phyloP scores from a whole-genome alignment of 148 eudicot species.

The Vaccinium myrtillus region DNA sequence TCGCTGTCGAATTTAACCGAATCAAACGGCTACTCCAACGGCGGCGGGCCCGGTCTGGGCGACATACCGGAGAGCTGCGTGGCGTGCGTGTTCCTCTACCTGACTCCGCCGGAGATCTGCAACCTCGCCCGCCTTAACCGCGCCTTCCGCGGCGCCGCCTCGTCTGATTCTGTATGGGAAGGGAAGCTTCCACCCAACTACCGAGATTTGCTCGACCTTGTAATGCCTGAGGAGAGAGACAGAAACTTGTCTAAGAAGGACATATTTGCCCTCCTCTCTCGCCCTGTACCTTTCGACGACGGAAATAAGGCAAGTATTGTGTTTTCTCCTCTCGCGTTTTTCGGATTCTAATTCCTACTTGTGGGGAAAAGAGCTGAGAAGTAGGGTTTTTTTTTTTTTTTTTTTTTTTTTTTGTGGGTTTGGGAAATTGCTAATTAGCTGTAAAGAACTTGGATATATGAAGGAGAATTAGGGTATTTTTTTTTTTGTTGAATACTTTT shows the following conservation, averaged over 20 bases:
- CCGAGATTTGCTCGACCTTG: conserved; percentile 43
- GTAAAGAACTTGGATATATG: neutral
- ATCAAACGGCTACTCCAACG: conserved; percentile 16
- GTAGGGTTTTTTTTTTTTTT: neutral
- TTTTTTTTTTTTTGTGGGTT: neutral
- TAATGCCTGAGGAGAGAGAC: conserved; percentile 39
- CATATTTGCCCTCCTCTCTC: conserved; percentile 62
- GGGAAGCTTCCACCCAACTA: conserved; percentile 69
- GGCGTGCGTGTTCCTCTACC: conserved; percentile 72
- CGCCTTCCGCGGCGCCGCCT: conserved; percentile 90
- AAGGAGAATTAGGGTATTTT: too few species aligned
- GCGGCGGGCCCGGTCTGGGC: conserved; percentile 65
- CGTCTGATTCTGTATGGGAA: conserved; percentile 87
- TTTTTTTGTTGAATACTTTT: neutral
- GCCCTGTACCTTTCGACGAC: conserved; percentile 58
- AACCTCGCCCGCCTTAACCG: conserved; percentile 83
- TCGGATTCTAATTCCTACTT: neutral
- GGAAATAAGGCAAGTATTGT: conserved; percentile 52
- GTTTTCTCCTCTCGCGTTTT: neutral
- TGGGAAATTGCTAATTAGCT: neutral
- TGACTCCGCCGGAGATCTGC: conserved; percentile 91
- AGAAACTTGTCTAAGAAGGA: conserved; percentile 57
- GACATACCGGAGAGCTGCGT: conserved; percentile 96
- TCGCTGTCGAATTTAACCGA: conserved; percentile 22
- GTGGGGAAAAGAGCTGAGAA: neutral